A percentile compares a stretch with the other conserved stretches of the same genome.
phyloP scores from a whole-genome alignment of 2,329 filamentous ascomycete genomes.

The Pseudogymnoascus sp. region DNA sequence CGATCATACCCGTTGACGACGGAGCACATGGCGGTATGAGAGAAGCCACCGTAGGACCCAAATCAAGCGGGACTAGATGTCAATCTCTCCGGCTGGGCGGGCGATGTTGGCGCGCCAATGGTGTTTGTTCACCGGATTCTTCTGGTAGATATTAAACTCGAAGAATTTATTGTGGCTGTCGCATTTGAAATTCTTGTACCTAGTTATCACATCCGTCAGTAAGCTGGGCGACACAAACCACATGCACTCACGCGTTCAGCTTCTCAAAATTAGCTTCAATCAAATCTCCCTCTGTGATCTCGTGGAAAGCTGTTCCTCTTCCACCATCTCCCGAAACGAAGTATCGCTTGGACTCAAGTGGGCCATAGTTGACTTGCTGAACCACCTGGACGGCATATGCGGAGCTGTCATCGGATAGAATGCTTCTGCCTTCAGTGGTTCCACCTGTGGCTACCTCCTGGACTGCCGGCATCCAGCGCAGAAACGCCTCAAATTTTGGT shows the following conservation, averaged over 20 bases:
- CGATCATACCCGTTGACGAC: too few relatives aligned
- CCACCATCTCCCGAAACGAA: slow-evolving; percentile 25
- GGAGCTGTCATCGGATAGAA: neutral
- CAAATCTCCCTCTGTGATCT: slow-evolving; percentile 31
- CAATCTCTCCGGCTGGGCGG: slow-evolving; percentile 33
- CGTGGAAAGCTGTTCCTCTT: slow-evolving; percentile 22
- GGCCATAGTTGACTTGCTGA: slow-evolving; percentile 37
- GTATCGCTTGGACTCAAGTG: slow-evolving; percentile 36
- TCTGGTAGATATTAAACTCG: slow-evolving; percentile 41
- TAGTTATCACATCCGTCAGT: slow-evolving; percentile 16
- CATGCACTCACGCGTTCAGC: slow-evolving; percentile 32
- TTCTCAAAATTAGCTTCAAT: slow-evolving; percentile 37
- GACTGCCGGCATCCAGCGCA: neutral
- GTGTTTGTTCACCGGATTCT: slow-evolving; percentile 36
- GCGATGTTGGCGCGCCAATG: slow-evolving; percentile 38
- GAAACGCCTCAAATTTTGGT: slow-evolving; percentile 2
- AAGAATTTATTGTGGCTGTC: slow-evolving; percentile 37
- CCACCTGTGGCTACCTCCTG: neutral
- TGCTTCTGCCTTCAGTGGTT: neutral
- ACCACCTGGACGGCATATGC: slow-evolving; percentile 34
- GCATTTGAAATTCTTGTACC: slow-evolving; percentile 41
- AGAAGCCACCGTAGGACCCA: neutral
- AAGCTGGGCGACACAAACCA: neutral
- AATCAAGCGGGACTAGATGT: slow-evolving; percentile 20
- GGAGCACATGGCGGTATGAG: too few relatives aligned